Evolutionary conservation across 78 protist genomes (phyloP).

Genomic region (Corallochytrium limacisporum): DNA sequence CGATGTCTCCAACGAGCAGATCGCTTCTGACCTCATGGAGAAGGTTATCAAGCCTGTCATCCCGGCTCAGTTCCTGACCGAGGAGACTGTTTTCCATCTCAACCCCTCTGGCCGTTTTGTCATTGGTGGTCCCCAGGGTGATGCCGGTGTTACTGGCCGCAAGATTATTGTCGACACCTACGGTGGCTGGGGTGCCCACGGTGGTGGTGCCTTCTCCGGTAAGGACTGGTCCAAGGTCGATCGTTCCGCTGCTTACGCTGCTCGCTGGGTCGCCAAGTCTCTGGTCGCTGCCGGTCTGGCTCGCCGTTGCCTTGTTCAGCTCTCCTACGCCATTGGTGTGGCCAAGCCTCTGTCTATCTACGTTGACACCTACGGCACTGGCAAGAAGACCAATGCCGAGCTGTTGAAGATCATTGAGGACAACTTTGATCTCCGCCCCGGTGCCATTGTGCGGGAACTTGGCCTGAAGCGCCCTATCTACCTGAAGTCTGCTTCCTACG

Average conservation of each 20-base stretch:
- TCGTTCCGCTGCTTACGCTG: constrained; percentile 99
- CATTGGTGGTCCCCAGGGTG: constrained; percentile 99
- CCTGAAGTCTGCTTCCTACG: constrained; percentile 75
- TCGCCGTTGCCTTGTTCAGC: constrained; percentile 84
- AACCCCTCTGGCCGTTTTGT: constrained; percentile 97
- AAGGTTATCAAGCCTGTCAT: constrained; percentile 73
- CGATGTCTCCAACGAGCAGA: constrained; percentile 72
- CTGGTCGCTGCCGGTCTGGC: constrained; percentile 87
- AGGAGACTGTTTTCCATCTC: constrained; percentile 87
- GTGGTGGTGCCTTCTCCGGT: constrained; percentile 99
- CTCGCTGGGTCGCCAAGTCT: constrained; percentile 99
- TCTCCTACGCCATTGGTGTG: constrained; percentile 99
- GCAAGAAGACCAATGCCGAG: constrained; percentile 56
- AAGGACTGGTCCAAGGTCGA: constrained; percentile 99
- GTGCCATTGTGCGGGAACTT: constrained; percentile 68
- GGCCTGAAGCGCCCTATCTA: constrained; percentile 67
- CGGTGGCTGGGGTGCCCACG: constrained; percentile 99
- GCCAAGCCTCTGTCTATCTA: constrained; percentile 91
- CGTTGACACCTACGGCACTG: constrained; percentile 97
- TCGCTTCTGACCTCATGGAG: constrained; percentile 68
- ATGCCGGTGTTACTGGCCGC: constrained; percentile 99
- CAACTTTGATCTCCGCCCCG: constrained; percentile 95
- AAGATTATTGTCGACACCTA: constrained; percentile 99
- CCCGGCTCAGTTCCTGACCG: constrained; percentile 79
- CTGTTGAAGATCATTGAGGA: constrained; percentile 72